Evolutionary conservation across 23 red algal species (phyloP).

Genomic region (Gracilaria domingensis): DNA sequence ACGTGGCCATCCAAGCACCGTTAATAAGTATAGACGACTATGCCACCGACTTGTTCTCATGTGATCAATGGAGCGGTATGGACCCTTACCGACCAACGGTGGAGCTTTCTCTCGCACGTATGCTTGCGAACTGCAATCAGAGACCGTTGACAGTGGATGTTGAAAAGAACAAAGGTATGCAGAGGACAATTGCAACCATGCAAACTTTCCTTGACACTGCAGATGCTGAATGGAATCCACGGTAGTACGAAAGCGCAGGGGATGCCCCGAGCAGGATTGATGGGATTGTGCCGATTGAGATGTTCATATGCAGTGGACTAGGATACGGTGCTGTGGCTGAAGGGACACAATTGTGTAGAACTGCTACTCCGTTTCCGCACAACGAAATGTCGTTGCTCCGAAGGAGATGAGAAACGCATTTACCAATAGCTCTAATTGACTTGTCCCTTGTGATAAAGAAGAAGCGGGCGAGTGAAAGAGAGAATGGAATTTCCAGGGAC

Average conservation of each 20-base stretch:
- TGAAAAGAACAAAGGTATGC: constrained; percentile 28
- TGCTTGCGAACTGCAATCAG: constrained; percentile 16
- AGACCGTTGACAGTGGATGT: constrained; percentile 24
- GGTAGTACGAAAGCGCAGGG: neutral
- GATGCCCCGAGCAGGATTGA: no score
- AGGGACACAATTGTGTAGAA: no score
- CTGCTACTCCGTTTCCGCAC: no score
- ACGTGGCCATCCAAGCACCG: constrained; percentile 43
- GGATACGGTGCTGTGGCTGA: no score
- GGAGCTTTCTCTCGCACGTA: constrained; percentile 42
- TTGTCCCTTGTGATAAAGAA: no score
- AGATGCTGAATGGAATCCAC: constrained; percentile 24
- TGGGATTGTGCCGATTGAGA: no score
- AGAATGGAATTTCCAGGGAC: no score
- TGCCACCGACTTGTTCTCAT: constrained; percentile 49
- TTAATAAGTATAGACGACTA: constrained; percentile 57
- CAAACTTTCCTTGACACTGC: constrained; percentile 55
- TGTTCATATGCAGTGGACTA: no score
- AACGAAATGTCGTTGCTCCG: no score
- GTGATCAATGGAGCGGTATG: constrained; percentile 37
- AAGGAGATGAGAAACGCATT: no score
- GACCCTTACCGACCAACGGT: constrained; percentile 39
- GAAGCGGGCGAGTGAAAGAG: no score
- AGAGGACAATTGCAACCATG: neutral
- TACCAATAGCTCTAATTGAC: no score